Evolutionary conservation across 179 eudicot species (phyloP).

Genomic region (Beta corolliflora): DNA sequence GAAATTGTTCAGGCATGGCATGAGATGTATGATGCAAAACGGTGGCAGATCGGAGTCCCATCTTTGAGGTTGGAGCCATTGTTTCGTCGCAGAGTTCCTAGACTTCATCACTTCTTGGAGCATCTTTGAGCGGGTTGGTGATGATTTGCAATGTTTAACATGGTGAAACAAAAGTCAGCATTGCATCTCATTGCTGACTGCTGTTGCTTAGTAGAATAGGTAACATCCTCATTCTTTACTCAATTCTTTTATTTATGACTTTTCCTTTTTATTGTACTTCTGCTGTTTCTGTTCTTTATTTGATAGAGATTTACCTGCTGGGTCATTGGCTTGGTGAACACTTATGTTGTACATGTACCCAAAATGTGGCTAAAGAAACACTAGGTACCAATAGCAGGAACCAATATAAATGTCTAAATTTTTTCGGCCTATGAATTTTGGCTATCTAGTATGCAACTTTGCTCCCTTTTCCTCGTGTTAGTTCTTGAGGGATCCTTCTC

Average conservation of each 20-base stretch:
- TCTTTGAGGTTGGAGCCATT: constrained; percentile 83
- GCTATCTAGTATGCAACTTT: no score
- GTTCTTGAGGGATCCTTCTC: not conserved
- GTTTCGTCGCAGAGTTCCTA: constrained; percentile 76
- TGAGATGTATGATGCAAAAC: constrained; percentile 94
- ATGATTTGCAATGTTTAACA: constrained; percentile 19
- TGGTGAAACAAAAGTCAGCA: constrained; percentile 28
- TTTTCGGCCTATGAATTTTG: no score
- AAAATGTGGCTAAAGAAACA: no score
- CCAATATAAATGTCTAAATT: no score
- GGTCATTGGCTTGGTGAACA: no score
- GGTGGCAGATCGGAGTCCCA: constrained; percentile 86
- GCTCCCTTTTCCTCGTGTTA: not conserved
- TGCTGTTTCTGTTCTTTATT: not conserved
- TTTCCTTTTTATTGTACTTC: not conserved
- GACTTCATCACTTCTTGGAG: constrained; percentile 73
- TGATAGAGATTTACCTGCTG: no score
- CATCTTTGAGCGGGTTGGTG: constrained; percentile 34
- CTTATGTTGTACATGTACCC: no score
- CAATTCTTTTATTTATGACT: not conserved
- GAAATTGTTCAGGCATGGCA: constrained; percentile 97
- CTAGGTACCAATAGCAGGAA: no score
- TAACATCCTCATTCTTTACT: constrained; percentile 22
- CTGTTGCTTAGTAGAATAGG: constrained; percentile 39
- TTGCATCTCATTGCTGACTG: constrained; percentile 30